Base-by-base conservation (phyloP, 441 rosid species). In the Adansonia rubrostipa region DNA sequence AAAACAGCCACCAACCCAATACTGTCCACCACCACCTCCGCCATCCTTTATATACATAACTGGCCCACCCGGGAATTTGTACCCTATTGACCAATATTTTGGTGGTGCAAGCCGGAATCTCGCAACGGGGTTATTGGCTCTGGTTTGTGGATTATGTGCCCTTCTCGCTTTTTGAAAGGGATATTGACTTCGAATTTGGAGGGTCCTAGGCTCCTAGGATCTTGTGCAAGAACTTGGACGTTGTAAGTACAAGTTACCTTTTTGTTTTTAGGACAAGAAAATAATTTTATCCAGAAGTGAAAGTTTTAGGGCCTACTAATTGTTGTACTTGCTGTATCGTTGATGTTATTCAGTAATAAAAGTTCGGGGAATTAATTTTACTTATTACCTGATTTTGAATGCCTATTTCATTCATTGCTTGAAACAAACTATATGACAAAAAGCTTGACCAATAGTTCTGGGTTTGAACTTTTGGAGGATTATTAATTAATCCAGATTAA, bases 21-120 rank as follows among this genome's bases (percentile, higher is more conserved):
- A 87, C 76, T 89, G 92, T 79, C 88, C 91, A 9, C 79, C 79
- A 8, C 93, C 92, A 0, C 88, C 93, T 5, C 91, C 98, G 8
- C 36, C 95, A 0, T 82, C 90, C 6, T 81, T 82, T 72, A 85
- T 91, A 67, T 92, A 90, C 89, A 85, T 90, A 78, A 84, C 96
- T 0, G 92, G 96, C 33, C 96, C 96, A 24, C 98, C 98, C 0
- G 98, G 96, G 60, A 82, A 79, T 58, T 51, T 94, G 82, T 94
- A 92, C 81, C 92, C 96, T 0, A 40, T 94, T 74, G 97, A 86
- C 84, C 86, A 79, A 24, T 57, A 70, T 44, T 89, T 82, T 61
- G 56, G 77, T 13, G 83, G 77, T 0, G 89, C 83, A 4, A n/a
- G 71, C 44, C 57, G 74, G 74, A 60, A 75, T 6, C 40, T 60